Conservation (phyloP, 208 protist species). For the Paratrypanosoma confusum region DNA sequence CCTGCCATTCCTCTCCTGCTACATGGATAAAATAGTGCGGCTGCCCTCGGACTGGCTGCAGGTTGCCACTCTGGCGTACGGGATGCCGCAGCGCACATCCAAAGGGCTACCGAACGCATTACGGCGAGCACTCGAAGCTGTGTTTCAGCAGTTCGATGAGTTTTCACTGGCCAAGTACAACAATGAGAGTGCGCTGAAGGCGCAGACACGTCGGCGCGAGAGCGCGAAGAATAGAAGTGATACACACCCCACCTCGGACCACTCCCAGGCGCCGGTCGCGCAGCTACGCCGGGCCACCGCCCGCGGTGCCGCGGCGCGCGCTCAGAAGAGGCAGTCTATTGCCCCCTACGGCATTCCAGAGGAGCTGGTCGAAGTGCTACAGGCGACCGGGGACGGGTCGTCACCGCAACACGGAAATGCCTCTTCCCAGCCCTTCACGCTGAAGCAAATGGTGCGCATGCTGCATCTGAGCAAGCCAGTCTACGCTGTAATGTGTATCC, state of each 20-base stretch:
- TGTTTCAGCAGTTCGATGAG: conserved; percentile 84
- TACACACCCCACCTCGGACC: neutral
- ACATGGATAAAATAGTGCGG: conserved; percentile 68
- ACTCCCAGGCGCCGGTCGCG: too few species aligned
- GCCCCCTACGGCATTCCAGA: too few species aligned
- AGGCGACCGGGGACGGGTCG: too few species aligned
- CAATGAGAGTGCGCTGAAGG: conserved; percentile 76
- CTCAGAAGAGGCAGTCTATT: too few species aligned
- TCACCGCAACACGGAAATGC: conserved; percentile 53
- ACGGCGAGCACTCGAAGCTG: conserved; percentile 63
- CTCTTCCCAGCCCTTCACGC: conserved; percentile 29
- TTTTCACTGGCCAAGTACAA: conserved; percentile 93
- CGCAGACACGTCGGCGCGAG: too few species aligned
- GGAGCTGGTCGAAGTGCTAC: too few species aligned
- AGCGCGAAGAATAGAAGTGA: too few species aligned
- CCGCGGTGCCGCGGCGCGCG: too few species aligned
- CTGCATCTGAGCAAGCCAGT: conserved; percentile 78
- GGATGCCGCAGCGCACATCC: conserved; percentile 4
- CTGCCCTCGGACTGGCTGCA: conserved; percentile 92
- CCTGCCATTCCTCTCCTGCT: conserved; percentile 73
- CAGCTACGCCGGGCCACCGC: too few species aligned
- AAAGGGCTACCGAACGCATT: conserved; percentile 70
- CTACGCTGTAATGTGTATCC: conserved; percentile 80
- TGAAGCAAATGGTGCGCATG: conserved; percentile 66
- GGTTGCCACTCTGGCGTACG: conserved; percentile 77